Percentiles rank a stretch among this genome's conserved stretches.
These are phyloP conservation scores for Colletotrichum tamarilloi DNA, from an alignment of 2,329 filamentous ascomycete genomes.

Conservation along the genomic window DNA sequence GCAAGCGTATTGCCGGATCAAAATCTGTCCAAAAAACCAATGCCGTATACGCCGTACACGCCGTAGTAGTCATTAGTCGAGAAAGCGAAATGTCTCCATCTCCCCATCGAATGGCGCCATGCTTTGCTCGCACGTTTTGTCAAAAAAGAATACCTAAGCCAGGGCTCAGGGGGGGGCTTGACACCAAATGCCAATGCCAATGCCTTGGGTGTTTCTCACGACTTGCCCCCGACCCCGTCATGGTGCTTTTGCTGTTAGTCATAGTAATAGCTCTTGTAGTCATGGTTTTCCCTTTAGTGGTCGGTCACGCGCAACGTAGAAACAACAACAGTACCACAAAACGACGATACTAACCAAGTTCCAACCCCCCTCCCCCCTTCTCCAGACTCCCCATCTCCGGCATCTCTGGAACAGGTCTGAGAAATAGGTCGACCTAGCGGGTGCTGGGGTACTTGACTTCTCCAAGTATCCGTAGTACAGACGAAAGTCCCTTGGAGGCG, in stretches of 20 bases:
- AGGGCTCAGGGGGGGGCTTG: background rate
- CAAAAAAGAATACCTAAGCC: background rate
- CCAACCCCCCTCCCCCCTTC: background rate
- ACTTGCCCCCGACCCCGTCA: conserved; percentile 3
- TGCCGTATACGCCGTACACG: background rate
- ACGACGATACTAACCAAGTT: background rate
- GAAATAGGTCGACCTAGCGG: background rate
- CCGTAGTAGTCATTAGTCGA: conserved; percentile 3
- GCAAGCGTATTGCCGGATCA: background rate
- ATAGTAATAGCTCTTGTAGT: background rate
- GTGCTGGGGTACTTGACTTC: too few relatives aligned
- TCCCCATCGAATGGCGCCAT: conserved; percentile 1
- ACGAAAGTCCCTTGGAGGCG: background rate
- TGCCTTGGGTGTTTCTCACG: background rate
- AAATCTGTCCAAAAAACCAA: background rate
- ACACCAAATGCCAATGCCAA: background rate
- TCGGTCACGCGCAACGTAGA: conserved; percentile 16
- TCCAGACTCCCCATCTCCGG: background rate
- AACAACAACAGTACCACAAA: background rate
- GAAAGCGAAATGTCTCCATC: conserved; percentile 11
- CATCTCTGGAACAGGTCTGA: background rate
- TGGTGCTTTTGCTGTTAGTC: conserved; percentile 13
- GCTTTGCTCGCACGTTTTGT: background rate
- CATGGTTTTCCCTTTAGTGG: background rate
- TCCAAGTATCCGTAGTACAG: background rate